Conservation (phyloP, 176 grass and related monocot genomes). For the maize (Zea mays) region Zm-B73-REFERENCE-NAM-5.0 NC_050098.1:53140501-53141000, state of each 20-base stretch:
- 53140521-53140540: background rate
- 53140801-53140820: background rate
- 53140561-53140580: background rate
- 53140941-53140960: background rate
- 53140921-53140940: background rate
- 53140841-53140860: background rate
- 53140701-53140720: background rate
- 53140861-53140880: background rate
- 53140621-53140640: constrained; percentile 5
- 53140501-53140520: constrained; percentile 16
- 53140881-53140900: background rate
- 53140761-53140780: constrained; percentile 12
- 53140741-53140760: background rate
- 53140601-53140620: constrained; percentile 11
- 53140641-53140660: background rate
- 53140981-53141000: background rate
- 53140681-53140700: background rate
- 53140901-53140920: background rate
- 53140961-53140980: background rate
- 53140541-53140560: constrained; percentile 19
- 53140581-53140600: background rate
- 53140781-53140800: background rate
- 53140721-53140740: constrained; percentile 6
- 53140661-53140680: background rate
- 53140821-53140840: background rate